Evolutionary conservation across 768 basidiomycete species (phyloP), one percentile per base, ranked within the genome.

Genomic region (Amanita phalloides): DNA sequence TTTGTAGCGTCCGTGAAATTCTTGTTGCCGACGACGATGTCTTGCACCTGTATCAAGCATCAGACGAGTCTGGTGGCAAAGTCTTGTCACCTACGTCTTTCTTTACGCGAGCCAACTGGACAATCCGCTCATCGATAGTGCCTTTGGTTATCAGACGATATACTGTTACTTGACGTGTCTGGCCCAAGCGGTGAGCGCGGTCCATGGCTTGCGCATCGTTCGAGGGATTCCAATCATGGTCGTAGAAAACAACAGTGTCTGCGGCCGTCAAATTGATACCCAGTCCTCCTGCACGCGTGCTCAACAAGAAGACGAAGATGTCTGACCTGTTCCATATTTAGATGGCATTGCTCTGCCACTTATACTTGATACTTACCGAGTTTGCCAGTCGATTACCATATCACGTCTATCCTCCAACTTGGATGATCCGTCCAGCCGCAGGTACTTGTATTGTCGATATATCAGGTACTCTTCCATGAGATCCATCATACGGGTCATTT

Each of bases 401-500:
- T 98, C 96, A 53, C 96, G 78, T 59, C 96, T 77, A 64, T 99
- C 96, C 59, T 94, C 92, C 49, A 99, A 75, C 58, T 94, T 92
- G 26, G 92, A 95, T 1, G 88, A 88, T 35, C 94, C 94, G 66
- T 97, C 94, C 51, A 97, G 70, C 35, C 94, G 79, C 14, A 96
- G 71, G 62, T 97, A 96, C 66, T 92, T 94, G 73, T 92, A 92
- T 65, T 97, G 94, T 2, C 95, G 84, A 69, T 88, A 96, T 53
- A 96, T 90, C 54, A 99, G 75, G 64, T 97, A 99, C 64, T 98
- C 96, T 66, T 98, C 96, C 82, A 98, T 94, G 46, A 98, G 73
- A 64, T 97, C 94, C 85, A 99, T 96, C 96, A 98, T 99, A 54
- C 86, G 81, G 10, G 95, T 98, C 96, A 99, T 99, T 67, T 99